phyloP scores from a whole-genome alignment of 2,329 filamentous ascomycete genomes.

The Neoscytalidium dimidiatum region DNA sequence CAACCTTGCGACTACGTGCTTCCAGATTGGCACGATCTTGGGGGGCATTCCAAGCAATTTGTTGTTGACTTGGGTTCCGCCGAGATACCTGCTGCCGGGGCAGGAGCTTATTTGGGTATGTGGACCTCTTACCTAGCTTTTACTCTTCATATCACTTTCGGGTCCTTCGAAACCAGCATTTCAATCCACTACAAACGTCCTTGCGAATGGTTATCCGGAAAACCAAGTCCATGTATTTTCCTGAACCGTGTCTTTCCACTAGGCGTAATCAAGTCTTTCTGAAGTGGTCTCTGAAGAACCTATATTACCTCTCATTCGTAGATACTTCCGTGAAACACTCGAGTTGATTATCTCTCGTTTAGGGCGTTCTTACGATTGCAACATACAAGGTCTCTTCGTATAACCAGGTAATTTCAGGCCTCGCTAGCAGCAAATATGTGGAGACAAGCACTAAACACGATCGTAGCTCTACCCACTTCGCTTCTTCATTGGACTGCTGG shows the following conservation, averaged over 20 bases:
- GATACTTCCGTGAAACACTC: too few relatives aligned
- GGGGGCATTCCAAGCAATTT: constrained; percentile 1
- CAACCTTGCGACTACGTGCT: constrained; percentile 21
- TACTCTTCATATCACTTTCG: background rate
- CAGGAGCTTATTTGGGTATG: constrained; percentile 7
- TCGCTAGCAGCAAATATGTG: background rate
- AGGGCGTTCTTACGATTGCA: background rate
- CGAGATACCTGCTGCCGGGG: constrained; percentile 9
- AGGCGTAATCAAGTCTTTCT: too few relatives aligned
- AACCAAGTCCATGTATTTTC: too few relatives aligned
- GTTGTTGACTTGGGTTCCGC: constrained; percentile 8
- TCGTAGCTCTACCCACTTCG: background rate
- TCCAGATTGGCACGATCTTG: constrained; percentile 6
- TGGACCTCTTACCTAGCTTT: background rate
- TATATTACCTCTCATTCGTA: background rate
- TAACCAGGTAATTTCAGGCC: background rate
- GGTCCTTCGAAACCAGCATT: too few relatives aligned
- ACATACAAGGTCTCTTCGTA: background rate
- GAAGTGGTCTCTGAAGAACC: too few relatives aligned
- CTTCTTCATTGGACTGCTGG: constrained; percentile 13
- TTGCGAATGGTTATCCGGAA: too few relatives aligned
- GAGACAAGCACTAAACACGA: background rate
- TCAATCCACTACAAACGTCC: too few relatives aligned
- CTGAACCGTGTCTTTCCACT: too few relatives aligned
- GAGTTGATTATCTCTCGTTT: background rate